Evolutionary conservation across 495 filamentous ascomycete genomes (phyloP), one percentile per base, ranked within the genome.

Genomic region (Tuber magnatum): DNA sequence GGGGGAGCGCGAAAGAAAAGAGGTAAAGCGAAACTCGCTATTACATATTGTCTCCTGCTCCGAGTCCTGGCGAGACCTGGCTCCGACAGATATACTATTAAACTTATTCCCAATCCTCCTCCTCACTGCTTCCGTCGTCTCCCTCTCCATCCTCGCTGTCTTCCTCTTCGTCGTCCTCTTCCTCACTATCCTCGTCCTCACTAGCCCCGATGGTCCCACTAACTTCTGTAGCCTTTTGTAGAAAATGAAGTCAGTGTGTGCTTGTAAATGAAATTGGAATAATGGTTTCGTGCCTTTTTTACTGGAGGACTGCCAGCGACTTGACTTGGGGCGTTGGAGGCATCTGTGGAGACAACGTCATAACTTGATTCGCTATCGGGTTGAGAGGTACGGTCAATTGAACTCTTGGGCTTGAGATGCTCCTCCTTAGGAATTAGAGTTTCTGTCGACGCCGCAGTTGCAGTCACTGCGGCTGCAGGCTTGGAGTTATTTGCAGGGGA

Each of bases 301-400:
- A 65, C 68, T 72, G 72, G 77, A 24, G 80, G 79, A 70, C 80
- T 81, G 20, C 79, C 74, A 22, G 78, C 40, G 44, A 73, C 68
- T 73, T 81, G 80, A 32, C 75, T 81, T 24, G 78, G 75, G 28
- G 80, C 69, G 51, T 81, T 78, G 12, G 77, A 79, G 44, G 80
- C 77, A n/a, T 76, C 80, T 28, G 78, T 78, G 38, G 80, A 82
- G 40, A 83, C 81, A 61, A 83, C 48, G 75, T 83, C 81, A 56
- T 82, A 83, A 42, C 81, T 82, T 32, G 79, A 75, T 32, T 83
- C 81, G 43, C 81, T 82, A 51, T 83, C 81, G n/a, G 78, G 75
- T 69, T 82, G 80, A n/a, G 75, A 80, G 56, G 71, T 48, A 41
- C 75, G 43, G 65, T 82, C 81, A 51, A 71, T 78, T 28, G 81